Percentiles rank a stretch among this genome's conserved stretches.
Conservation (phyloP, 1,284 basidiomycete genomes). For the Austropuccinia psidii region DNA sequence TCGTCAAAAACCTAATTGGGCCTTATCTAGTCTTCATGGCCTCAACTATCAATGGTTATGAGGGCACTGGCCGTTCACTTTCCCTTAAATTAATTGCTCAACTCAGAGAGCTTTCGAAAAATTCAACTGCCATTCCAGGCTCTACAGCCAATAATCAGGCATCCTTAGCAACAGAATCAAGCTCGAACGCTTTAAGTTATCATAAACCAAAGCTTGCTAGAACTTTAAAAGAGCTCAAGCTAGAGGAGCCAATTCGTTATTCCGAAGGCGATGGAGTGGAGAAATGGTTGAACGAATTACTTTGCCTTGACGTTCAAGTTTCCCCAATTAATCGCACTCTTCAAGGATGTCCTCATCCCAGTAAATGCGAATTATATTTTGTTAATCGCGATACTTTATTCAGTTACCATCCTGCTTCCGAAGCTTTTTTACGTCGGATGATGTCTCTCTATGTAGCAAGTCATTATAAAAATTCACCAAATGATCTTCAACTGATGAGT, state of each 20-base stretch:
- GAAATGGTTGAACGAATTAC: constrained; percentile 81
- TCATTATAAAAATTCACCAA: constrained; percentile 99
- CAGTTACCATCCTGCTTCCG: constrained; percentile 92
- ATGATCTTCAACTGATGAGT: constrained; percentile 90
- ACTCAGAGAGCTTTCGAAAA: constrained; percentile 76
- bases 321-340: constrained; percentile 49
- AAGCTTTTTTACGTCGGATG: constrained; percentile 94
- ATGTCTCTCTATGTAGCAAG: constrained; percentile 95
- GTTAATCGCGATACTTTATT: constrained; percentile 95
- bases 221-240: constrained; percentile 82
- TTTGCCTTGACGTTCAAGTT: constrained; percentile 86
- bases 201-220: constrained; percentile 49
- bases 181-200: constrained; percentile 36
- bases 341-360: constrained; percentile 85
- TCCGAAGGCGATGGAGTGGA: constrained; percentile 79
- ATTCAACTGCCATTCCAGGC: constrained; percentile 42
- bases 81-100: constrained; percentile 97
- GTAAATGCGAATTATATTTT: constrained; percentile 87
- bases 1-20: constrained; percentile 88
- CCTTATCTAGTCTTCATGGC: constrained; percentile 98
- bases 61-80: constrained; percentile 93
- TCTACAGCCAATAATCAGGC: constrained; percentile 49
- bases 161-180: constrained; percentile 45
- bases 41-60: constrained; percentile 98
- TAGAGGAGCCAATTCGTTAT: constrained; percentile 93